phyloP scores from a whole-genome alignment of 2,329 filamentous ascomycete species.

The Aspergillus sp. region DNA sequence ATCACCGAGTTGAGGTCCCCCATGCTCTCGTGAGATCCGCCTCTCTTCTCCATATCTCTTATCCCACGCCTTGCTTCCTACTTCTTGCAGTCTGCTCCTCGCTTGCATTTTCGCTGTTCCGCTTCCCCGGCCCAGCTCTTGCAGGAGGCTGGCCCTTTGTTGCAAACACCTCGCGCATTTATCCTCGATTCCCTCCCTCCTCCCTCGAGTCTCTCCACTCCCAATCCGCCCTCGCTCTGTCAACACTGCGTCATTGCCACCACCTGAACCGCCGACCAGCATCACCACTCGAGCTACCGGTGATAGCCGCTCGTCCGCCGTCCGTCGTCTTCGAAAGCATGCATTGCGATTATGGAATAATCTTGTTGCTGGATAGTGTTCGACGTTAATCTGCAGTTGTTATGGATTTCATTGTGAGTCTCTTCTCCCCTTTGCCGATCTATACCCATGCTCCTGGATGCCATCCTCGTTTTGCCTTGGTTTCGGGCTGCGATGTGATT shows the following conservation, averaged over 20 bases:
- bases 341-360: conserved; percentile 34
- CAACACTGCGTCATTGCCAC: conserved; percentile 21
- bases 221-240: conserved; percentile 8
- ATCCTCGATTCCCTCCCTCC: background rate
- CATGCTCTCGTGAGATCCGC: background rate
- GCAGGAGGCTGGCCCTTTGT: conserved; percentile 27
- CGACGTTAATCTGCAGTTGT: conserved; percentile 27
- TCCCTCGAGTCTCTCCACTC: background rate
- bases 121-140: conserved; percentile 12
- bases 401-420: conserved; percentile 49
- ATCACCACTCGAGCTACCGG: background rate
- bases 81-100: conserved; percentile 2
- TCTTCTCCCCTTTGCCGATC: conserved; percentile 2
- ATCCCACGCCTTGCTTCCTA: conserved; percentile 1
- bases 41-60: conserved; percentile 1
- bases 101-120: background rate
- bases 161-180: conserved; percentile 10
- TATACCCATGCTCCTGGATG: background rate
- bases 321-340: conserved; percentile 27
- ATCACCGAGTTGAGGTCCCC: conserved; percentile 1
- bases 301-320: conserved; percentile 1
- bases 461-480: background rate
- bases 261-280: background rate
- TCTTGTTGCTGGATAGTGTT: conserved; percentile 24
- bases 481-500: conserved; percentile 1